Evolutionary conservation across 2,329 filamentous ascomycete genomes (phyloP), one percentile per base, ranked within the genome.

Genomic region (Verticillium isaacii): DNA sequence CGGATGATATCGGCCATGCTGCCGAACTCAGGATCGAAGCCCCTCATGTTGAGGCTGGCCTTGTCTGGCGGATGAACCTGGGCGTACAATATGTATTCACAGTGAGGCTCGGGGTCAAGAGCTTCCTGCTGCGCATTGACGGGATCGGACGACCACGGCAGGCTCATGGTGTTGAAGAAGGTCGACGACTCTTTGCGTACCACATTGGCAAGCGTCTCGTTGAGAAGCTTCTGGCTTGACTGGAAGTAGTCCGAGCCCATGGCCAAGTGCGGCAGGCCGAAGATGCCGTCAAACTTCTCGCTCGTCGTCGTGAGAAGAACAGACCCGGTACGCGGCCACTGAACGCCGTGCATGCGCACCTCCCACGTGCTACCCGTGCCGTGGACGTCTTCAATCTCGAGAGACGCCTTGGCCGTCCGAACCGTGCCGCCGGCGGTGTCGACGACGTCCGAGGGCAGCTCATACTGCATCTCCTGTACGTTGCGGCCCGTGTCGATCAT

Each of bases 271-370:
- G 95, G 93, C 56, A 98, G 78, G 2, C 89, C 90, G 73, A 96
- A 96, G 61, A 98, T 89, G 54, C 95, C 93, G n/a, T 89, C 87
- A 70, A 95, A 95, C 78, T 96, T 97, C 71, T 97, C 91, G 74
- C 93, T 97, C 57, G 93, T 94, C 0, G 94, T 97, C 1, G 90
- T 91, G 71, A 98, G 78, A 39, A 98, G 78, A 58, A 95, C 85
- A 15, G 87, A 85, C 1, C 95, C 95, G 65, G 90, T 85, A n/a
- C 85, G 83, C 41, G 90, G 88, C 81, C 93, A 96, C 77, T 98
- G 94, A 4, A 96, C 84, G 3, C 95, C 95, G 74, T 92, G 89
- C 58, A 97, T 77, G 59, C 85, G 83, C 77, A 96, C 87, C 67
- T 93, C 89, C 87, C 90, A 93, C 67, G 86, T 90, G 70, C 89